Conservation (phyloP, 257 asterid species). For the Leptodermis oblonga region DNA sequence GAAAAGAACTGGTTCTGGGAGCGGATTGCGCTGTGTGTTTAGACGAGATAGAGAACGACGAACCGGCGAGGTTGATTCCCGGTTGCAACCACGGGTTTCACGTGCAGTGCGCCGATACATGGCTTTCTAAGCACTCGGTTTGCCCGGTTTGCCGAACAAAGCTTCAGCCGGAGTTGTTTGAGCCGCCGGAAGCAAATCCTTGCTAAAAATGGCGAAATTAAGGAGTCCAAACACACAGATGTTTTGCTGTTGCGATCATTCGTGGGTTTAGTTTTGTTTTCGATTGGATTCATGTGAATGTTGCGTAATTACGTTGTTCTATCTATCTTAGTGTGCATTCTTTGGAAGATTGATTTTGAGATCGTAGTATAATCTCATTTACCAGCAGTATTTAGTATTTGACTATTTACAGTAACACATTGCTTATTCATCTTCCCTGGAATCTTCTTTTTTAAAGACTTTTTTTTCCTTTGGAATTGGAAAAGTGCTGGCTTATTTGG, state of each 20-base stretch:
- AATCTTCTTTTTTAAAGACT: too few relatives aligned
- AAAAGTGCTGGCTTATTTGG: too few relatives aligned
- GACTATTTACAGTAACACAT: too few relatives aligned
- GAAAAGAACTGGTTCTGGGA: conserved; percentile 59
- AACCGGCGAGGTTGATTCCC: conserved; percentile 64
- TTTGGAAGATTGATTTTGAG: neutral
- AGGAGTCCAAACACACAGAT: neutral
- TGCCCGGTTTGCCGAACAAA: conserved; percentile 79
- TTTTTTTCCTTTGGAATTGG: too few relatives aligned
- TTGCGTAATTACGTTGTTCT: neutral
- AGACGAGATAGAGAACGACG: conserved; percentile 59
- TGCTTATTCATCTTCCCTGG: too few relatives aligned
- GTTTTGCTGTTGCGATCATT: neutral
- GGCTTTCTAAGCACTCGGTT: conserved; percentile 59
- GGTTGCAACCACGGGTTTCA: conserved; percentile 92
- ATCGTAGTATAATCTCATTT: too few relatives aligned
- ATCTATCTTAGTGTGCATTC: neutral
- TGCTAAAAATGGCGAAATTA: conserved; percentile 30
- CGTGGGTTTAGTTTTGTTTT: neutral
- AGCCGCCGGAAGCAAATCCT: conserved; percentile 42
- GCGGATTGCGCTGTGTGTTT: conserved; percentile 80
- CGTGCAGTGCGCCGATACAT: conserved; percentile 63
- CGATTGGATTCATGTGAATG: neutral
- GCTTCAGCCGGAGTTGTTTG: conserved; percentile 44
- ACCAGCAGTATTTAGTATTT: too few relatives aligned